Evolutionary conservation across 2,329 filamentous ascomycete genomes (phyloP), one percentile per base, ranked within the genome.

Genomic region (Colletotrichum falcatum): DNA sequence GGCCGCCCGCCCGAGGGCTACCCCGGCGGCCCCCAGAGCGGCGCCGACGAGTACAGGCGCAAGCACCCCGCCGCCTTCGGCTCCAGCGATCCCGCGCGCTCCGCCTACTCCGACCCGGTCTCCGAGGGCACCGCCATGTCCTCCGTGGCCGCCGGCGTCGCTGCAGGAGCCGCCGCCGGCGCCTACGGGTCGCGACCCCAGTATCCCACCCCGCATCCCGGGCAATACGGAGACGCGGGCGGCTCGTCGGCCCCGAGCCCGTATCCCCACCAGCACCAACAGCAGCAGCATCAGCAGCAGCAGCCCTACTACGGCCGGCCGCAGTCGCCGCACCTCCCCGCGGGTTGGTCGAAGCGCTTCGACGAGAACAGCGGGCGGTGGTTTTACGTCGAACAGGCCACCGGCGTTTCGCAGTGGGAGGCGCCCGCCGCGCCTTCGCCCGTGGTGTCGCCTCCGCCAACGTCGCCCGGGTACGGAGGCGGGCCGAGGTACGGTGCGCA

Each of bases 321-420:
- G 6, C 66, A 42, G 2, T 54, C 35, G 60, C 83, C 87, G 53
- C 79, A 84, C 42, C 79, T 88, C 61, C 81, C 88, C 30, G 73
- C 82, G 56, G 88, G 87, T 74, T 90, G 88, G 88, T 76, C 80
- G 28, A 81, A 86, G 54, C 84, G 88, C 74, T 90, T 84, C 79
- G 88, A 90, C 73, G 84, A 86, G 51, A 80, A 78, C 66, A 82
- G 82, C 68, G 84, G 87, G 74, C 84, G 86, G 61, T 89, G 85
- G 80, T 90, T 84, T 79, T 91, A 87, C 74, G 81, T 89, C 65
- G 86, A 90, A 74, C 81, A 86, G 63, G 79, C 85, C 44, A 87
- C 86, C 14, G 87, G 87, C 20, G 84, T 84, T 66, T 83, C 86
- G 1, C 87, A 89, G 74, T 90, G 88, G 88, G 87, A 89, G 48